These are phyloP conservation scores for Sclerotinia nivalis DNA, from an alignment of 2,329 filamentous ascomycete genomes.

Conservation along the genomic window DNA sequence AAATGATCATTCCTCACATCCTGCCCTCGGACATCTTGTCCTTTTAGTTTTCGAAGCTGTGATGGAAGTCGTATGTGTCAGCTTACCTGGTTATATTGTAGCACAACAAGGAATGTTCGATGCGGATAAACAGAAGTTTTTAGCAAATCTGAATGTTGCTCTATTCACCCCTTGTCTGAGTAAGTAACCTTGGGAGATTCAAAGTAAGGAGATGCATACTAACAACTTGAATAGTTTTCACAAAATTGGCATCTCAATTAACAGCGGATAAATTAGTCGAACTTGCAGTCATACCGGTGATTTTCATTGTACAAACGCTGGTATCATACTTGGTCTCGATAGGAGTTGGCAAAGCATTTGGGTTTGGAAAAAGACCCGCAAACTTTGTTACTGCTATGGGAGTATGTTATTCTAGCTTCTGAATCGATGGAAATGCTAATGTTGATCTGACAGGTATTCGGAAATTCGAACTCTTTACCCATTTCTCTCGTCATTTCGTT, in stretches of 20 bases:
- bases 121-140: conserved; percentile 92
- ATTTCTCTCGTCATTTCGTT: conserved; percentile 95
- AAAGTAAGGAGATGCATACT: not conserved
- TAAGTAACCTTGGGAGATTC: conserved; percentile 48
- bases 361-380: conserved; percentile 79
- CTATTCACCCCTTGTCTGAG: conserved; percentile 96
- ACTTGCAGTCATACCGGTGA: conserved; percentile 89
- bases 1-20: conserved; percentile 43
- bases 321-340: conserved; percentile 81
- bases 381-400: conserved; percentile 99
- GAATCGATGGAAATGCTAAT: conserved; percentile 25
- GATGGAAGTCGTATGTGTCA: conserved; percentile 92
- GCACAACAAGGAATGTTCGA: conserved; percentile 90
- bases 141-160: conserved; percentile 94
- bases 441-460: conserved; percentile 65
- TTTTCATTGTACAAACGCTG: conserved; percentile 84
- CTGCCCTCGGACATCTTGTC: conserved; percentile 46
- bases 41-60: conserved; percentile 83
- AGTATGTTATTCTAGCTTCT: conserved; percentile 46
- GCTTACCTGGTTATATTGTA: conserved; percentile 89
- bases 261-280: conserved; percentile 88
- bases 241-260: conserved; percentile 91
- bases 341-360: conserved; percentile 69
- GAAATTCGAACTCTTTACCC: conserved; percentile 95
- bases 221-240: conserved; percentile 69